A percentile compares a stretch with the other conserved stretches of the same genome.
Evolutionary conservation across 768 basidiomycete genomes (phyloP).

Genomic region (Tulasnella sp.): DNA sequence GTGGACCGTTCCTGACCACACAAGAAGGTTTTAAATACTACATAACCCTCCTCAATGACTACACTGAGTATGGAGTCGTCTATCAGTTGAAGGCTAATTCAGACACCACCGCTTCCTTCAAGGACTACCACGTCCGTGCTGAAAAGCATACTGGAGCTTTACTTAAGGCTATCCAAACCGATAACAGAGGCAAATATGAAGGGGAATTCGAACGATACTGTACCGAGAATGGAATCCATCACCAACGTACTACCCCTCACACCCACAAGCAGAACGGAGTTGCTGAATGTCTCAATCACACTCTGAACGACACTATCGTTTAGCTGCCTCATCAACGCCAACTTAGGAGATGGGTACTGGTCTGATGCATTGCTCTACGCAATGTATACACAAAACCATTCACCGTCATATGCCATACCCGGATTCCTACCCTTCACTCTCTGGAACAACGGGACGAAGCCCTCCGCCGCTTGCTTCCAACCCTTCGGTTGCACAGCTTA

Average conservation of each 20-base stretch:
- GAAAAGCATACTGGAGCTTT: background rate
- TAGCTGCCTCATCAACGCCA: background rate
- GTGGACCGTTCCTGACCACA: background rate
- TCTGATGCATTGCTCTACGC: background rate
- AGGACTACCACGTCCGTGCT: background rate
- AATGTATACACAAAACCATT: background rate
- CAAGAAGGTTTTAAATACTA: background rate
- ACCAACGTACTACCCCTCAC: background rate
- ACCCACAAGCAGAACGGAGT: background rate
- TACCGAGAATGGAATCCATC: background rate
- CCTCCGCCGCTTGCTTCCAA: background rate
- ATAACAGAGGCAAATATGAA: background rate
- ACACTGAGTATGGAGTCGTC: background rate
- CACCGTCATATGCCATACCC: background rate
- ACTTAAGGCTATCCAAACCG: background rate
- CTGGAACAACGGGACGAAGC: background rate
- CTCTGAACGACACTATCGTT: background rate
- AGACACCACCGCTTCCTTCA: background rate
- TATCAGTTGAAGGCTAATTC: background rate
- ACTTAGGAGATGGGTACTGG: background rate
- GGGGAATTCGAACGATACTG: background rate
- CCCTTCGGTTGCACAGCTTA: background rate
- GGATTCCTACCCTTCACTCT: background rate
- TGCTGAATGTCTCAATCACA: background rate
- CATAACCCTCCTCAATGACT: background rate